Evolutionary conservation across 2,329 filamentous ascomycete species (phyloP), one percentile per base, ranked within the genome.

Genomic region (Aaosphaeria pasadenensis): DNA sequence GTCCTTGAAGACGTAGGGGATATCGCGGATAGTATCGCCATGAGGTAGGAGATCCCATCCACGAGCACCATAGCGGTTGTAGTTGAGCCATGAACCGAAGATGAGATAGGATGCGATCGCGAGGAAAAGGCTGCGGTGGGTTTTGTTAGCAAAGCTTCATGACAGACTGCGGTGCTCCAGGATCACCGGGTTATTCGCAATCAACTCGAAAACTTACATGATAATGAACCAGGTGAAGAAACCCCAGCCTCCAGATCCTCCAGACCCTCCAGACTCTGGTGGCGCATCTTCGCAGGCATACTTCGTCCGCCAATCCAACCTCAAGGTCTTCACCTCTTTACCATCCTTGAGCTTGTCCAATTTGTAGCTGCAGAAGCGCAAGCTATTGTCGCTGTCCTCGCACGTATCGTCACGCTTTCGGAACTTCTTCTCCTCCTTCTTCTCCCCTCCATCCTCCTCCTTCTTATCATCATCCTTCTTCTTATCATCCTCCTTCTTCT

Each of bases 71-170:
- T 96, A 96, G 53, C 91, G 88, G 76, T 91, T 96, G 80, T 97
- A 97, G 77, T 97, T 97, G 69, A 97, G 85, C 94, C 94, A 99
- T 17, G 91, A 95, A 55, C 92, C 91, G 66, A 97, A 97, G 69
- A 97, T 96, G 56, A 99, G 85, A 74, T 97, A 99, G 28, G 91
- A 77, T 2, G 94, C 90, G 38, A 85, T 87, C 41, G 83, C 83
- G 53, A 97, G 80, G 81, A 99, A 99, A 50, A 87, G 74, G 58
- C 91, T 96, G 56, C 17, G 31, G n/a, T 36, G 7, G n/a, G 9
- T 2, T 9, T 9, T 36, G 33, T 36, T n/a, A 36, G 33, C 33
- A 36, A 9, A n/a, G 33, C n/a, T n/a, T 9, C 9, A 4, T 36
- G 33, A 36, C 32, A 11, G 31, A 11, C 43, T 4, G 6, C 17